phyloP scores from a whole-genome alignment of 2,329 filamentous ascomycete genomes.

The Trichoderma sp. region DNA sequence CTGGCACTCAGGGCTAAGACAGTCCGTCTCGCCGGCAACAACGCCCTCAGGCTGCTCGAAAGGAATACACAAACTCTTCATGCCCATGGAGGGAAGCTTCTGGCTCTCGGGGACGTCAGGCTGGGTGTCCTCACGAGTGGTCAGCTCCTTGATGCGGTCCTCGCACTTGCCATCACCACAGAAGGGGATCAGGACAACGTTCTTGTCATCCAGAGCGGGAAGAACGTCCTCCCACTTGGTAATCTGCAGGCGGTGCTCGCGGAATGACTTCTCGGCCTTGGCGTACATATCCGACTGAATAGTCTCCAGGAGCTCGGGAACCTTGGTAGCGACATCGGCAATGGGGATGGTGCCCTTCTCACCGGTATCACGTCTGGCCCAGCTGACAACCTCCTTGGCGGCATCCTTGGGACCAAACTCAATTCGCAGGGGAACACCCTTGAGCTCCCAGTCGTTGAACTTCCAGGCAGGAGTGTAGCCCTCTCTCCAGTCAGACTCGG shows the following conservation, averaged over 20 bases:
- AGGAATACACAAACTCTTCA: constrained; percentile 70
- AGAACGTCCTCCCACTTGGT: constrained; percentile 90
- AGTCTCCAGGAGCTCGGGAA: constrained; percentile 81
- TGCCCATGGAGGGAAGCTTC: constrained; percentile 60
- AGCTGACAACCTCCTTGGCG: constrained; percentile 80
- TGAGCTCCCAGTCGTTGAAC: constrained; percentile 98
- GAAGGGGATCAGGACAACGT: constrained; percentile 88
- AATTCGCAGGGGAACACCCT: constrained; percentile 88
- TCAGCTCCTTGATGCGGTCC: constrained; percentile 92
- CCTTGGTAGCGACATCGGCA: constrained; percentile 67
- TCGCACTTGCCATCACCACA: constrained; percentile 83
- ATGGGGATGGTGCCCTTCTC: constrained; percentile 82
- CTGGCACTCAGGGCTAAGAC: constrained; percentile 84
- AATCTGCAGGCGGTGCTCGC: constrained; percentile 76
- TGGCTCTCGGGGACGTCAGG: constrained; percentile 54
- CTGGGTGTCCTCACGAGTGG: constrained; percentile 70
- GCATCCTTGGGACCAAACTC: constrained; percentile 96
- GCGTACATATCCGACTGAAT: constrained; percentile 82
- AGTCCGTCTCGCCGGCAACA: constrained; percentile 81
- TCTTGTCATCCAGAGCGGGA: constrained; percentile 86
- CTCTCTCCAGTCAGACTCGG: constrained; percentile 81
- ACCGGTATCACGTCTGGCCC: constrained; percentile 81
- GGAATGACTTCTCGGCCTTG: constrained; percentile 77
- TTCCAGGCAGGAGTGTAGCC: constrained; percentile 96
- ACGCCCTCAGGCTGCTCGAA: constrained; percentile 85